phyloP scores from a whole-genome alignment of 768 basidiomycete genomes.

The Amanita rimosa region DNA sequence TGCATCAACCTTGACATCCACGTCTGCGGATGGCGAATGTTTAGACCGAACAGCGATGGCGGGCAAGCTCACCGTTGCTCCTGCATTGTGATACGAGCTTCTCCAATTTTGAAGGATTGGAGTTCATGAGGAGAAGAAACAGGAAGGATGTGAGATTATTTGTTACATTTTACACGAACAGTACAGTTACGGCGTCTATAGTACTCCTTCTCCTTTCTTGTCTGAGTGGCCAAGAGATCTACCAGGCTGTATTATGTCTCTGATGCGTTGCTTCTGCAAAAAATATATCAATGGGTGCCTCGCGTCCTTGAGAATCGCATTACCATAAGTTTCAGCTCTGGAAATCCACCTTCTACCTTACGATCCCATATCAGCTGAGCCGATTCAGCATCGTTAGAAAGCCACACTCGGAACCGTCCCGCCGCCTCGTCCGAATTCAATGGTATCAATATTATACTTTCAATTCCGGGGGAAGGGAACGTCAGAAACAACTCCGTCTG shows the following conservation, averaged over 20 bases:
- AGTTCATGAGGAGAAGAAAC: constrained; percentile 32
- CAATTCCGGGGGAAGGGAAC: constrained; percentile 70
- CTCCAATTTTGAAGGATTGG: constrained; percentile 39
- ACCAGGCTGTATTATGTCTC: constrained; percentile 74
- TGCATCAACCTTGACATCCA: constrained; percentile 74
- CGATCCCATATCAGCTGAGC: constrained; percentile 74
- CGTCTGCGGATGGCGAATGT: constrained; percentile 34
- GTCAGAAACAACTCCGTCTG: constrained; percentile 88
- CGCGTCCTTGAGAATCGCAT: constrained; percentile 14
- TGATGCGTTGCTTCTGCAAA: constrained; percentile 75
- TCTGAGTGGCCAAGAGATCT: constrained; percentile 87
- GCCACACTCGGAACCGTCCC: constrained; percentile 89
- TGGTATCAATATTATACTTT: constrained; percentile 61
- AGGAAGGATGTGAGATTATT: constrained; percentile 5
- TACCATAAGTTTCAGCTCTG: constrained; percentile 79
- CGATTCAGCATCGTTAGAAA: constrained; percentile 28
- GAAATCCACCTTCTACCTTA: constrained; percentile 86
- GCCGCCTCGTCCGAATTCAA: constrained; percentile 72
- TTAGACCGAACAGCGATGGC: constrained; percentile 5
- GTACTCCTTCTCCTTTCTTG: constrained; percentile 21
- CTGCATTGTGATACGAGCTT: constrained; percentile 55
- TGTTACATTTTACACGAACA: constrained; percentile 6
- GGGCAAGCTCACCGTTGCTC: constrained; percentile 38
- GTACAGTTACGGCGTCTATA: not conserved
- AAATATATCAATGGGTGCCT: constrained; percentile 1